Evolutionary conservation across 2,329 filamentous ascomycete species (phyloP).

Genomic region (Elsinoe arachidis): DNA sequence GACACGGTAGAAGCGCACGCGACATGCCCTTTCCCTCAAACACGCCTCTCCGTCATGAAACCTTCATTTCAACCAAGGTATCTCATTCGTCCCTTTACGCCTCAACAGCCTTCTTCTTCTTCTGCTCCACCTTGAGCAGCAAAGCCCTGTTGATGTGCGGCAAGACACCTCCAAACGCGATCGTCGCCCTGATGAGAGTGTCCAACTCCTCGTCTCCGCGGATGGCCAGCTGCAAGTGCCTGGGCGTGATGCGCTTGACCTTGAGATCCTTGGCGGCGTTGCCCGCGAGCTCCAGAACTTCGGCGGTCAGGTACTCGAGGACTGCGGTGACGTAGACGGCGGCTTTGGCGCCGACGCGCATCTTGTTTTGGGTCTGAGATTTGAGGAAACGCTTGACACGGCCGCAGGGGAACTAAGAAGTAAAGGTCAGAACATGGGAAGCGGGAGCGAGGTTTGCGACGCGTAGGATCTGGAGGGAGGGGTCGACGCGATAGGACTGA

Average conservation of each 20-base stretch:
- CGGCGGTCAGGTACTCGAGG: slow-evolving; percentile 93
- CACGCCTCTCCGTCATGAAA: not conserved
- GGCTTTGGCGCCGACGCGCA: slow-evolving; percentile 97
- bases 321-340: slow-evolving; percentile 97
- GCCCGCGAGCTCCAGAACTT: slow-evolving; percentile 95
- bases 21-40: not conserved
- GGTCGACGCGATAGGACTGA: slow-evolving; percentile 3
- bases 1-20: not conserved
- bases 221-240: slow-evolving; percentile 95
- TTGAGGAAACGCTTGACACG: slow-evolving; percentile 99
- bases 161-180: slow-evolving; percentile 95
- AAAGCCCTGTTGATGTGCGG: slow-evolving; percentile 98
- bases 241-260: slow-evolving; percentile 98
- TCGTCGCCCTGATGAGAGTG: slow-evolving; percentile 92
- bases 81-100: slow-evolving; percentile 21
- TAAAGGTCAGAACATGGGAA: slow-evolving; percentile 24
- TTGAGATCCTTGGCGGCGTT: slow-evolving; percentile 99
- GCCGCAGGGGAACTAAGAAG: slow-evolving; percentile 83
- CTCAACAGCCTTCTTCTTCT: slow-evolving; percentile 66
- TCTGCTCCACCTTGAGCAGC: slow-evolving; percentile 91
- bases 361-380: slow-evolving; percentile 98
- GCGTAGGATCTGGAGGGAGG: not conserved
- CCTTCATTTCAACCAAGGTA: slow-evolving; percentile 9
- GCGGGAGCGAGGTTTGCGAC: not conserved
- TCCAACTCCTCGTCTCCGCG: slow-evolving; percentile 97